A percentile compares a stretch with the other conserved stretches of the same genome.
Evolutionary conservation across 108 stramenopile genomes (phyloP).

Genomic region (Parmales sp.): DNA sequence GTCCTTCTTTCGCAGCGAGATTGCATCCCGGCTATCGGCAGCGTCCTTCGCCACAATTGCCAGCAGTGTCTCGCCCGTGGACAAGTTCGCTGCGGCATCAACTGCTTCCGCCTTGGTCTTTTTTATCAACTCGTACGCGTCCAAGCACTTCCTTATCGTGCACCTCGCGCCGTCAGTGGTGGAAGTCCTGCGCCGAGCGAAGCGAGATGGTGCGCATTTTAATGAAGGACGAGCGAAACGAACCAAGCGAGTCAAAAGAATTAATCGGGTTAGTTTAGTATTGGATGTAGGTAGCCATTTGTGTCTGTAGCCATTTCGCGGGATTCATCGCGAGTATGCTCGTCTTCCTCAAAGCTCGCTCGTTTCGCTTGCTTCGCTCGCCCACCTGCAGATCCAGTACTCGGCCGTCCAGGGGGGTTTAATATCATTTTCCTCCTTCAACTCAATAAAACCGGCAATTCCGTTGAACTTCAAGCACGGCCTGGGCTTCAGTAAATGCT

Average conservation of each 20-base stretch:
- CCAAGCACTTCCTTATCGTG: conserved; percentile 20
- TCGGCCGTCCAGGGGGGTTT: conserved; percentile 34
- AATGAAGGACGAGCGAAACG: too few relatives aligned
- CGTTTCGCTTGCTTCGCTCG: too few relatives aligned
- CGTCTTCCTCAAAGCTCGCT: too few relatives aligned
- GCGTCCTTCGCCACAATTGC: conserved; percentile 12
- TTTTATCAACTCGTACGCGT: conserved; percentile 20
- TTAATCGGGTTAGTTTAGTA: too few relatives aligned
- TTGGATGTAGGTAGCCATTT: too few relatives aligned
- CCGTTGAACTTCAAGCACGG: conserved; percentile 22
- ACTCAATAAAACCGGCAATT: conserved; percentile 18
- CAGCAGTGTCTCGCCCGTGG: conserved; percentile 18
- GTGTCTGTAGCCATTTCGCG: too few relatives aligned
- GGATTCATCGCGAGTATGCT: too few relatives aligned
- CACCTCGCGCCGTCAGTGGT: conserved; percentile 21
- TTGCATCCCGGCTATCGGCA: conserved; percentile 14
- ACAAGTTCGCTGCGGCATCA: conserved; percentile 1
- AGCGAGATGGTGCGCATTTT: too few relatives aligned
- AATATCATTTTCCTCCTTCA: conserved; percentile 19
- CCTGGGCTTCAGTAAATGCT: conserved; percentile 19
- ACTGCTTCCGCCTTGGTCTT: conserved; percentile 14
- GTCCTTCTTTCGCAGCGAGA: conserved; percentile 9
- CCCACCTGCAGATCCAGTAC: conserved; percentile 30
- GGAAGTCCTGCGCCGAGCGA: too few relatives aligned
- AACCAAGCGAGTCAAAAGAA: too few relatives aligned